Conservation (phyloP, 495 filamentous ascomycete species). For the Tuber aestivum region DNA sequence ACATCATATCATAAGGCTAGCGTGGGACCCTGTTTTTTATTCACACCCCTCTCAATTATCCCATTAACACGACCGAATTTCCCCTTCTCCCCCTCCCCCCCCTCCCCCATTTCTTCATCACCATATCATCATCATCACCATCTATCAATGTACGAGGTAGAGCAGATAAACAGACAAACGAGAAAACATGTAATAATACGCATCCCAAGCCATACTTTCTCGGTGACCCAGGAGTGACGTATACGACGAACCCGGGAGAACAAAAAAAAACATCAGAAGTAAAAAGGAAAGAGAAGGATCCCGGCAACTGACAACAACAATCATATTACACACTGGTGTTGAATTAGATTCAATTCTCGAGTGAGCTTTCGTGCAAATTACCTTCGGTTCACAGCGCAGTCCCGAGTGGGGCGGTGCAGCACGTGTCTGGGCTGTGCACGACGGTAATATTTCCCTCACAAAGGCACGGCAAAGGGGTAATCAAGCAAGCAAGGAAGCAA, state of each 20-base stretch:
- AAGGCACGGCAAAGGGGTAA: no score
- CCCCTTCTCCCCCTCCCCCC: not conserved
- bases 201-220: not conserved
- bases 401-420: no score
- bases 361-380: not conserved
- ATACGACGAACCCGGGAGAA: not conserved
- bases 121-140: not conserved
- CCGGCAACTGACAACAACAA: not conserved
- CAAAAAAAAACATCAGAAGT: not conserved
- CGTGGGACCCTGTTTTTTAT: not conserved
- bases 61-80: not conserved
- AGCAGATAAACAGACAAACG: not conserved
- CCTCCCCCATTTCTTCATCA: not conserved
- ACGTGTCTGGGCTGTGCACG: no score
- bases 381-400: no score
- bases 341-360: not conserved
- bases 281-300: not conserved
- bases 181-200: not conserved
- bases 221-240: not conserved
- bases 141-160: not conserved
- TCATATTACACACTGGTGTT: not conserved
- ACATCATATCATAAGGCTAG: not conserved
- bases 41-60: not conserved
- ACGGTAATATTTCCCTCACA: no score
- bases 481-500: no score